Percentiles rank a stretch among this genome's conserved stretches.
These are phyloP conservation scores for Pythium scleroteichum DNA, from an alignment of 352 stramenopile genomes.

Conservation along the genomic window DNA sequence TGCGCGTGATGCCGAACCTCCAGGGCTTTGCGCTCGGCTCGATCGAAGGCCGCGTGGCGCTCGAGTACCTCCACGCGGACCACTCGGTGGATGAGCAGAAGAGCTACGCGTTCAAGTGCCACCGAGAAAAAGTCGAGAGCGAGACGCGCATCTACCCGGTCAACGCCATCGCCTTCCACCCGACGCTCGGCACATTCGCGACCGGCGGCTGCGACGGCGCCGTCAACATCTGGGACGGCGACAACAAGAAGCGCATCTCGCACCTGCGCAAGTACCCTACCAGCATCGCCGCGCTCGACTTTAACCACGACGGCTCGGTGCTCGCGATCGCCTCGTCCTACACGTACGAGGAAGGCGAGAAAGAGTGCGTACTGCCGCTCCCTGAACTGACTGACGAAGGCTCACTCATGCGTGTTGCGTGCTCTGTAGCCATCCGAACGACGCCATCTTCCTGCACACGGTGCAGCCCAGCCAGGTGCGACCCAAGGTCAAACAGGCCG, in stretches of 20 bases:
- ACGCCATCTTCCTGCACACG: slow-evolving; percentile 93
- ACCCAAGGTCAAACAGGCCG: slow-evolving; percentile 45
- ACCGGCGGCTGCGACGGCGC: slow-evolving; percentile 94
- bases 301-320: slow-evolving; percentile 91
- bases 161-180: slow-evolving; percentile 97
- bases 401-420: slow-evolving; percentile 10
- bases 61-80: slow-evolving; percentile 91
- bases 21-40: slow-evolving; percentile 91
- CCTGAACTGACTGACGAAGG: background rate
- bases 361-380: slow-evolving; percentile 70
- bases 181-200: slow-evolving; percentile 92
- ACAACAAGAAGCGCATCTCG: slow-evolving; percentile 95
- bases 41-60: slow-evolving; percentile 95
- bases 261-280: slow-evolving; percentile 84
- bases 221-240: slow-evolving; percentile 94
- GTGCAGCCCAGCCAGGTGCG: slow-evolving; percentile 89
- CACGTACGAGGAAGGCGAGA: slow-evolving; percentile 97
- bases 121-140: slow-evolving; percentile 88
- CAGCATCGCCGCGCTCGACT: slow-evolving; percentile 93
- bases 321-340: slow-evolving; percentile 96
- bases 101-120: slow-evolving; percentile 99
- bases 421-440: slow-evolving; percentile 82
- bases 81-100: slow-evolving; percentile 55
- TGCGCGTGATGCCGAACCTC: slow-evolving; percentile 69
- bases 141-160: slow-evolving; percentile 93